phyloP scores from a whole-genome alignment of 257 asterid species.

The Coffea eugenioides region DNA sequence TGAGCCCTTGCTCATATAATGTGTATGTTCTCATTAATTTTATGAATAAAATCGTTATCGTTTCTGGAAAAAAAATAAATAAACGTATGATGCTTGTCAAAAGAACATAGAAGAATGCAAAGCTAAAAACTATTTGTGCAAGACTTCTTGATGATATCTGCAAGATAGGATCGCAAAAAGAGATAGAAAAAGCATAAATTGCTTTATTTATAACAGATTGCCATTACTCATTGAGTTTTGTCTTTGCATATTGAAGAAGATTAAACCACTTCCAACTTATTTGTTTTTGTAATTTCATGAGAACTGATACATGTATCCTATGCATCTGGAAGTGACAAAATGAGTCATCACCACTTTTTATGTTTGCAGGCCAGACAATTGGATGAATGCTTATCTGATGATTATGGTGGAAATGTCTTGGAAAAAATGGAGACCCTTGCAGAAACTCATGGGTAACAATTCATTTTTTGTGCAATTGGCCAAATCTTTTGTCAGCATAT shows the following conservation, averaged over 20 bases:
- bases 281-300: not conserved
- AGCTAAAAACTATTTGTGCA: not conserved
- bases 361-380: conserved; percentile 8
- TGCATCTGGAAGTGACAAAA: not conserved
- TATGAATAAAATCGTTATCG: too few relatives aligned
- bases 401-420: not conserved
- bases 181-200: not conserved
- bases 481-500: not conserved
- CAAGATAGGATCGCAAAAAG: not conserved
- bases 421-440: not conserved
- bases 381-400: conserved; percentile 4
- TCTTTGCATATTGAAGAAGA: not conserved
- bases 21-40: too few relatives aligned
- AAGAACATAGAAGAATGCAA: not conserved
- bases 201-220: not conserved
- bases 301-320: not conserved
- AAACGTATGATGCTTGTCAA: not conserved
- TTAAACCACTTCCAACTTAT: not conserved
- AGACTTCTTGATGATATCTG: not conserved
- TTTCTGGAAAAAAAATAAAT: too few relatives aligned
- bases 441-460: not conserved
- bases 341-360: not conserved
- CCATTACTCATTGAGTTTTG: not conserved
- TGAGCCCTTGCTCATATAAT: too few relatives aligned
- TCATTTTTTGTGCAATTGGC: not conserved